Evolutionary conservation across 2,329 filamentous ascomycete genomes (phyloP).

Genomic region (Trichoderma sp.): DNA sequence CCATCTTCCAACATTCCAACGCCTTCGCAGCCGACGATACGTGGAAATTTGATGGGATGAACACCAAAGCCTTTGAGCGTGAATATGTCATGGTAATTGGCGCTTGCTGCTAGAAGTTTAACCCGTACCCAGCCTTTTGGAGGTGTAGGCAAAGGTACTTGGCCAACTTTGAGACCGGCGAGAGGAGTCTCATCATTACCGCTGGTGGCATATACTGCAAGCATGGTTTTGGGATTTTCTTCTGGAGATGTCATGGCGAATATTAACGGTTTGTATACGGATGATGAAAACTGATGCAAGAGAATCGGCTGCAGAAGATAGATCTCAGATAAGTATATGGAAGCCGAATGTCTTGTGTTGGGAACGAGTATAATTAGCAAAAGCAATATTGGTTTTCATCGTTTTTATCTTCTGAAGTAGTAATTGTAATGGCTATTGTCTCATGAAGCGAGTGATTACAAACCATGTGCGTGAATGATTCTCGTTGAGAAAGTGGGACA

Average conservation of each 20-base stretch:
- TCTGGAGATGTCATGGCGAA: background rate
- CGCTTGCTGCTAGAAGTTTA: background rate
- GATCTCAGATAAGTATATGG: background rate
- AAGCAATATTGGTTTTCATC: background rate
- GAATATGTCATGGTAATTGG: slow-evolving; percentile 22
- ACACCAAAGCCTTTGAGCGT: slow-evolving; percentile 7
- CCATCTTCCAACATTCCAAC: slow-evolving; percentile 22
- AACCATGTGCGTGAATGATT: background rate
- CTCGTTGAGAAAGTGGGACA: background rate
- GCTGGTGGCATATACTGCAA: slow-evolving; percentile 14
- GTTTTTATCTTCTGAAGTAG: background rate
- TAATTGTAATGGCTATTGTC: background rate
- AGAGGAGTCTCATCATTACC: slow-evolving; percentile 8
- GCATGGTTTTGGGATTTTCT: slow-evolving; percentile 8
- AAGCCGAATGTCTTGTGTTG: background rate
- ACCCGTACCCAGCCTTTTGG: slow-evolving; percentile 21
- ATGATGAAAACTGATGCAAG: background rate
- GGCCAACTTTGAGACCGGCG: slow-evolving; percentile 4
- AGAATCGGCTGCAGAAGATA: background rate
- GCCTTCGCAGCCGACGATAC: slow-evolving; percentile 10
- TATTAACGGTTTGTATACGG: background rate
- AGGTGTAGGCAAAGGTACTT: background rate
- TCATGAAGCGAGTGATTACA: background rate
- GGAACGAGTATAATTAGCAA: background rate
- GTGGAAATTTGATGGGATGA: slow-evolving; percentile 1